Conservation (phyloP, 805 yeast species). For the Teunomyces lycoperdinae region DNA sequence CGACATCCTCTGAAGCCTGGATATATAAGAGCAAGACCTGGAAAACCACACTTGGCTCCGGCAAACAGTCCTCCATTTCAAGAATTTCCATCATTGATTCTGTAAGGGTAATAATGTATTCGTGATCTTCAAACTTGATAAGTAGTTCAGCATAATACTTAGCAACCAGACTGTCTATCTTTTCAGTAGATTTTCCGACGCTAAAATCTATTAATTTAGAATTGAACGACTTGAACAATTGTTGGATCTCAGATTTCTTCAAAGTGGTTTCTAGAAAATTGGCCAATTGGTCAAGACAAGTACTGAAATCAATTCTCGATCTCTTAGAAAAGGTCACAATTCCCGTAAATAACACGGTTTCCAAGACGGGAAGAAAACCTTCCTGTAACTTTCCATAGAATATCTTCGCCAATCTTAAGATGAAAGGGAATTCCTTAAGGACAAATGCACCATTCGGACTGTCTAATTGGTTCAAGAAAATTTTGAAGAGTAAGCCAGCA, state of each 20-base stretch:
- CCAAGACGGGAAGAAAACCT: not conserved
- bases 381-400: constrained; percentile 10
- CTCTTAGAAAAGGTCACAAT: constrained; percentile 7
- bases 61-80: constrained; percentile 3
- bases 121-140: not conserved
- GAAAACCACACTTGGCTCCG: constrained; percentile 7
- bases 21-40: constrained; percentile 5
- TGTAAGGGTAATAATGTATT: not conserved
- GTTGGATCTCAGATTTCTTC: not conserved
- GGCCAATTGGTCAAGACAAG: not conserved
- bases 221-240: not conserved
- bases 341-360: not conserved
- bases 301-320: not conserved
- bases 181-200: not conserved
- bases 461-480: not conserved
- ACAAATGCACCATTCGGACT: not conserved
- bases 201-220: not conserved
- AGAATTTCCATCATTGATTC: constrained; percentile 5
- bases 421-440: not conserved
- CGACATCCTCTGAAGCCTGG: not conserved
- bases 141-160: not conserved
- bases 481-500: not conserved
- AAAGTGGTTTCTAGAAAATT: not conserved
- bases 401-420: constrained; percentile 1
- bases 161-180: not conserved